phyloP scores from a whole-genome alignment of 805 yeast species.

The Lachancea thermotolerans region DNA sequence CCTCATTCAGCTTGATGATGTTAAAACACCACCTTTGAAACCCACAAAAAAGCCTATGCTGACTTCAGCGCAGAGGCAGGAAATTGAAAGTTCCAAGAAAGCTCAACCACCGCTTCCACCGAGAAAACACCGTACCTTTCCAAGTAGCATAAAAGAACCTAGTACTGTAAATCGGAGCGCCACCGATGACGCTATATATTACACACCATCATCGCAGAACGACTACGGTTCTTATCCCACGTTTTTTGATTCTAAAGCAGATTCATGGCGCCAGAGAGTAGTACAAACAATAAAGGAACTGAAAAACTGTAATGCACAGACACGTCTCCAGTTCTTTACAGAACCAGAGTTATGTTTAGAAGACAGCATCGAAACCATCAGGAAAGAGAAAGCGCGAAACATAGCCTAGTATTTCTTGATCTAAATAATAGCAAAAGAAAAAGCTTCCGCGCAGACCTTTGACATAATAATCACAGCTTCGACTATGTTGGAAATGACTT shows the following conservation, averaged over 20 bases:
- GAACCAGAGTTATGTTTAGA: slow-evolving; percentile 24
- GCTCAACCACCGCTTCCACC: slow-evolving; percentile 33
- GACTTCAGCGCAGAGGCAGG: slow-evolving; percentile 2
- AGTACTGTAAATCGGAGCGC: slow-evolving; percentile 18
- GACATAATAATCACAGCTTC: background rate
- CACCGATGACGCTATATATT: slow-evolving; percentile 11
- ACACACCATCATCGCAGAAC: slow-evolving; percentile 25
- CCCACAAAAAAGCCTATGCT: slow-evolving; percentile 8
- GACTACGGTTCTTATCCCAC: slow-evolving; percentile 23
- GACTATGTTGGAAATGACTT: background rate
- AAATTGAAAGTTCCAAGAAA: slow-evolving; percentile 3
- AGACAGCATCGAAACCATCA: slow-evolving; percentile 15
- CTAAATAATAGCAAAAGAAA: slow-evolving; percentile 2
- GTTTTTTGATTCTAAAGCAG: slow-evolving; percentile 43
- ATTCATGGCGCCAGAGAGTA: slow-evolving; percentile 51
- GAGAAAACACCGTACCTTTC: slow-evolving; percentile 14
- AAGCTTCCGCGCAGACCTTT: background rate
- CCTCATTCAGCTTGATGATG: slow-evolving; percentile 34
- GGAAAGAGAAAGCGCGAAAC: background rate
- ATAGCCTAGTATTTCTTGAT: background rate
- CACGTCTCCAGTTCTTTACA: slow-evolving; percentile 26
- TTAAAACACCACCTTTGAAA: slow-evolving; percentile 9
- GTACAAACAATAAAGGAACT: slow-evolving; percentile 32
- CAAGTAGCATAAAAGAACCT: slow-evolving; percentile 3
- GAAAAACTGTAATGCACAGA: slow-evolving; percentile 13